A percentile compares a stretch with the other conserved stretches of the same genome.
Evolutionary conservation across 805 yeast genomes (phyloP).

Genomic region (Tetrapisispora pingtungensis): DNA sequence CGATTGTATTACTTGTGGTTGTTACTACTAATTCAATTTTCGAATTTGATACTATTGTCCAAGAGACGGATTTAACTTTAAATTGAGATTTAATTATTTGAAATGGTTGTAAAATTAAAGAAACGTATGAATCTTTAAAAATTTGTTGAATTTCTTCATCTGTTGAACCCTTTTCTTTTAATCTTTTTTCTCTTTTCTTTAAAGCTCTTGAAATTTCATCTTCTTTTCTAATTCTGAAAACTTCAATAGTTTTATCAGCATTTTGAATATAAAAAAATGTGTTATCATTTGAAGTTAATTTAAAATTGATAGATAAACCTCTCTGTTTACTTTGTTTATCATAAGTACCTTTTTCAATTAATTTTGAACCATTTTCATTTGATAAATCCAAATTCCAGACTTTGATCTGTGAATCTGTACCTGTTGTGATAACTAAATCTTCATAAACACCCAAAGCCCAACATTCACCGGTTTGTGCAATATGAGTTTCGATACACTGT

Average conservation of each 20-base stretch:
- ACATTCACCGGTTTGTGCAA: slow-evolving; percentile 88
- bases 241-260: slow-evolving; percentile 68
- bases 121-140: slow-evolving; percentile 38
- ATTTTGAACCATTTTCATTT: slow-evolving; percentile 36
- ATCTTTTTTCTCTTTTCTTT: slow-evolving; percentile 65
- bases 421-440: slow-evolving; percentile 53
- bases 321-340: slow-evolving; percentile 72
- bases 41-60: slow-evolving; percentile 42
- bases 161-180: slow-evolving; percentile 56
- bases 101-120: slow-evolving; percentile 57
- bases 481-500: slow-evolving; percentile 89
- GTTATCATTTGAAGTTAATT: slow-evolving; percentile 16
- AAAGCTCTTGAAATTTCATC: slow-evolving; percentile 75
- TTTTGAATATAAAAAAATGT: slow-evolving; percentile 60
- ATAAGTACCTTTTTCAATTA: slow-evolving; percentile 53
- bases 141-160: slow-evolving; percentile 50
- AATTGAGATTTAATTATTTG: slow-evolving; percentile 54
- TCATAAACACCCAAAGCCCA: slow-evolving; percentile 62
- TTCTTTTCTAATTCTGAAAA: slow-evolving; percentile 63
- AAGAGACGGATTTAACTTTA: slow-evolving; percentile 56
- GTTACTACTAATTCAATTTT: slow-evolving; percentile 55
- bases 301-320: slow-evolving; percentile 50
- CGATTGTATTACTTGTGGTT: slow-evolving; percentile 64
- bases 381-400: slow-evolving; percentile 66
- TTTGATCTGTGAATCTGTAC: slow-evolving; percentile 72